phyloP scores from a whole-genome alignment of 805 yeast genomes.

The Candida fluviatilis region DNA sequence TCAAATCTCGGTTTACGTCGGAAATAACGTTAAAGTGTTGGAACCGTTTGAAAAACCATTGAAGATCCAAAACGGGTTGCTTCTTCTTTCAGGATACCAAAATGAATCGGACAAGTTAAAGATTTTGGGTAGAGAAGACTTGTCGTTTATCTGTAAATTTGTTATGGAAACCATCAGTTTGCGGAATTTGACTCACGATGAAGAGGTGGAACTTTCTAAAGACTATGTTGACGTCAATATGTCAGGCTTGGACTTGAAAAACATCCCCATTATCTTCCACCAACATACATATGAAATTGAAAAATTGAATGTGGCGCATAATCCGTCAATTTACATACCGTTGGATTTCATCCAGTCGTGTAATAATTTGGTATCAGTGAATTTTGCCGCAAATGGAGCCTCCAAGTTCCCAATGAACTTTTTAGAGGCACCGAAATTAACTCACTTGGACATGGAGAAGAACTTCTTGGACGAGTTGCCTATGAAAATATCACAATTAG shows the following conservation, averaged over 20 bases:
- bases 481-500: slow-evolving; percentile 47
- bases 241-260: slow-evolving; percentile 68
- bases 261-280: slow-evolving; percentile 79
- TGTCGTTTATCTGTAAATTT: slow-evolving; percentile 78
- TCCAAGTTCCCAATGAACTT: slow-evolving; percentile 72
- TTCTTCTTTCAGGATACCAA: slow-evolving; percentile 73
- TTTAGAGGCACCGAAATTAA: slow-evolving; percentile 62
- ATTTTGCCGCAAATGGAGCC: slow-evolving; percentile 69
- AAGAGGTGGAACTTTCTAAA: slow-evolving; percentile 59
- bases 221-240: slow-evolving; percentile 74
- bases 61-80: slow-evolving; percentile 66
- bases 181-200: slow-evolving; percentile 60
- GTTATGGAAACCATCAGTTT: slow-evolving; percentile 62
- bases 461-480: slow-evolving; percentile 70
- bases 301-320: slow-evolving; percentile 75
- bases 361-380: slow-evolving; percentile 60
- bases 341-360: slow-evolving; percentile 83
- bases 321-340: slow-evolving; percentile 82
- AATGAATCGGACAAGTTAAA: slow-evolving; percentile 66
- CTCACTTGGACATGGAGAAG: slow-evolving; percentile 68
- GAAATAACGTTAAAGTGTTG: slow-evolving; percentile 69
- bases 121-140: slow-evolving; percentile 78
- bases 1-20: slow-evolving; percentile 71
- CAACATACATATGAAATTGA: slow-evolving; percentile 79
- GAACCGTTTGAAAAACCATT: slow-evolving; percentile 74